phyloP scores from a whole-genome alignment of 805 yeast genomes.

The Blastobotrys parvus region DNA sequence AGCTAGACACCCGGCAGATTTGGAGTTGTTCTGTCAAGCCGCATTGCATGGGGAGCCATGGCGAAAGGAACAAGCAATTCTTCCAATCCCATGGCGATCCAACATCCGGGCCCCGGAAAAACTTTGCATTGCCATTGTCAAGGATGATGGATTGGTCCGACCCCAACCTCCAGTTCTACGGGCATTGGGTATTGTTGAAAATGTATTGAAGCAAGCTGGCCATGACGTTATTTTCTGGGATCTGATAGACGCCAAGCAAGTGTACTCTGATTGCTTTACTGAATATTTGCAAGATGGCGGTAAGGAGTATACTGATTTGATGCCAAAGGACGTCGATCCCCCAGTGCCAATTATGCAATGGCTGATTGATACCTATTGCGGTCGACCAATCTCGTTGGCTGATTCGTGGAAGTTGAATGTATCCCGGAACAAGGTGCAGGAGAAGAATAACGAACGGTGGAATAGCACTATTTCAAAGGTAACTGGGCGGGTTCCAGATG shows the following conservation, averaged over 20 bases:
- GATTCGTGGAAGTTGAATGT: conserved; percentile 1
- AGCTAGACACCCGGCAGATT: conserved; percentile 31
- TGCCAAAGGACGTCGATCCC: conserved; percentile 1
- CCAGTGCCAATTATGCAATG: conserved; percentile 27
- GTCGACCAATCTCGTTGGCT: neutral
- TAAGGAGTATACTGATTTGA: conserved; percentile 29
- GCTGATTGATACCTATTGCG: neutral
- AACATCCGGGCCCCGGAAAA: conserved; percentile 18
- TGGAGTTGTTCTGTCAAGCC: conserved; percentile 33
- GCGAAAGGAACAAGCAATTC: conserved; percentile 40
- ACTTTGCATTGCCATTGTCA: conserved; percentile 20
- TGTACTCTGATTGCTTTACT: neutral
- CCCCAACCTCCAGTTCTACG: conserved; percentile 45
- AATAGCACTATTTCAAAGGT: conserved; percentile 30
- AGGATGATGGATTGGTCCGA: conserved; percentile 36
- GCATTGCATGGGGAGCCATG: conserved; percentile 38
- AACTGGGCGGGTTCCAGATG: conserved; percentile 39
- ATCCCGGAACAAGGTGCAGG: conserved; percentile 7
- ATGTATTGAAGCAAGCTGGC: conserved; percentile 8
- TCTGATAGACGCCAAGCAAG: conserved; percentile 20
- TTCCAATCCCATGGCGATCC: conserved; percentile 44
- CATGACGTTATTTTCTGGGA: conserved; percentile 24
- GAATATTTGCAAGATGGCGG: conserved; percentile 17
- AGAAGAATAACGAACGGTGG: conserved; percentile 29
- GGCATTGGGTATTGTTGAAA: conserved; percentile 33